Evolutionary conservation across 1,284 basidiomycete genomes (phyloP), one percentile per base, ranked within the genome.

Genomic region (Malassezia yamatoensis): DNA sequence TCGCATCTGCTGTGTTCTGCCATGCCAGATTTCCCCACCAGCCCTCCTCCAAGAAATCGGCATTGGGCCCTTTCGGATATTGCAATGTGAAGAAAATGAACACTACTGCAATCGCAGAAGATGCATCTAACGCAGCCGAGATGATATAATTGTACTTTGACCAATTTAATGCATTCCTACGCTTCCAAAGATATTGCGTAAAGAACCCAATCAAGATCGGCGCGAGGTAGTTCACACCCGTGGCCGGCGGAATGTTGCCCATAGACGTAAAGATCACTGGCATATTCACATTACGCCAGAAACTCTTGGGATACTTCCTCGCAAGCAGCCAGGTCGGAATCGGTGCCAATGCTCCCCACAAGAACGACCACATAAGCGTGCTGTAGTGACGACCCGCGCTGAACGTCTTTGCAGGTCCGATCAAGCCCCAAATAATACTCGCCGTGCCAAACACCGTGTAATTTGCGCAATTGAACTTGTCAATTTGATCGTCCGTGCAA

Each of bases 151-250:
- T 59, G 58, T 49, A 60, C 21, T 51, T 56, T 18, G 46, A 44
- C 58, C 58, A 60, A 9, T 3, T 6, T 1, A 29, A 1, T 0
- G 21, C 1, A 11, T 24, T 10, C 13, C 39, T 18, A 1, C 24
- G 16, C 20, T 45, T 45, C 51, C 51, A 53, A 5, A 53, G 2
- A 40, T 29, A 53, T 40, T 53, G 51, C 5, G 51, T 39, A 7
- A 77, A 33, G 63, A 74, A 76, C 15, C 75, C 88, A 32, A 79
- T 79, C 40, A 82, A 59, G 45, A 67, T 68, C 43, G 66, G 68
- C n/a, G 64, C 58, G 16, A 63, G 58, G 36, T 58, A 68, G 58
- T 75, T 73, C 48, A 70, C 65, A 16, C 72, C 60, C 18, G 72
- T 70, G 11, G 75, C 74, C 15, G 75, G 76, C 3, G 65, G 70